phyloP scores from a whole-genome alignment of 805 yeast species.

The Wickerhamomyces pijperi region DNA sequence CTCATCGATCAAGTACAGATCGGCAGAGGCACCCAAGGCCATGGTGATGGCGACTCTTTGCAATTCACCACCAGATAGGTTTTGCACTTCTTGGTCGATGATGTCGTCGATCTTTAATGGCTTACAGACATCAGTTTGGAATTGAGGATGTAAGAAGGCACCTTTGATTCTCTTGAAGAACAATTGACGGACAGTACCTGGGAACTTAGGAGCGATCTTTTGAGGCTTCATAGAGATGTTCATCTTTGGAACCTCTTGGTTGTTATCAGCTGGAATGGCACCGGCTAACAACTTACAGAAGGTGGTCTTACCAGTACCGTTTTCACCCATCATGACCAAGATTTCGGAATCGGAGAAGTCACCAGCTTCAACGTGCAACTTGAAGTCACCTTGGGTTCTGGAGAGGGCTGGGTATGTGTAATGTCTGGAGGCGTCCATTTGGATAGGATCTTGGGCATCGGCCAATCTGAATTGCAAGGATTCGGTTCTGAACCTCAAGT shows the following conservation, averaged over 20 bases:
- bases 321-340: conserved; percentile 98
- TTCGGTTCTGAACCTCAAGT: conserved; percentile 93
- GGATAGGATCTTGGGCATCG: conserved; percentile 74
- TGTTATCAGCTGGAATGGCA: conserved; percentile 77
- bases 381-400: conserved; percentile 96
- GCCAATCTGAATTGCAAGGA: conserved; percentile 86
- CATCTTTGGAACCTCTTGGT: conserved; percentile 70
- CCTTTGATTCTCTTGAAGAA: conserved; percentile 95
- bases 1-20: conserved; percentile 93
- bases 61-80: conserved; percentile 97
- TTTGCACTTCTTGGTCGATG: conserved; percentile 95
- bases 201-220: conserved; percentile 96
- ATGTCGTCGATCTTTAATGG: conserved; percentile 90
- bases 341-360: conserved; percentile 94
- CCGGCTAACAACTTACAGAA: conserved; percentile 94
- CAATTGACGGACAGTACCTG: conserved; percentile 96
- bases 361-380: conserved; percentile 71
- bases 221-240: conserved; percentile 98
- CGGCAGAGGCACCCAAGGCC: conserved; percentile 90
- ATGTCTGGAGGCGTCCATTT: conserved; percentile 69
- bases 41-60: conserved; percentile 98
- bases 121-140: conserved; percentile 95
- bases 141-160: conserved; percentile 89
- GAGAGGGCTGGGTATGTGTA: conserved; percentile 71
- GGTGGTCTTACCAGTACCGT: conserved; percentile 99